Conservation (phyloP, 495 filamentous ascomycete species). For the Neurospora sp. region DNA sequence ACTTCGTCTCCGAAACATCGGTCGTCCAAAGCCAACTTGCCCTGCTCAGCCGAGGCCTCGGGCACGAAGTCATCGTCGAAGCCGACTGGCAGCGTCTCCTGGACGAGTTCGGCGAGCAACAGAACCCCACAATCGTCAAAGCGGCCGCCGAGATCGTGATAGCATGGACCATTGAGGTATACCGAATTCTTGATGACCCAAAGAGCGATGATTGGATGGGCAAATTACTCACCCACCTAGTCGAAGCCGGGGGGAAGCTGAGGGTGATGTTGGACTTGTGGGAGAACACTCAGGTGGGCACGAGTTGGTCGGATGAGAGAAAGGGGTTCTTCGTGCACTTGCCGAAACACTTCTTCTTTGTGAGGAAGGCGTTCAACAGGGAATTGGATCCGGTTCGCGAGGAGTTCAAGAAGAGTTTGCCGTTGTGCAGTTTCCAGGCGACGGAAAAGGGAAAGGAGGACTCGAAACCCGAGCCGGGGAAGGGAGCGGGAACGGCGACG, state of each 20-base stretch:
- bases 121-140: background rate
- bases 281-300: background rate
- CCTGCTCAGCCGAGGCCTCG: conserved; percentile 16
- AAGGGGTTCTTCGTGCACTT: conserved; percentile 21
- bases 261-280: conserved; percentile 1
- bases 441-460: conserved; percentile 1
- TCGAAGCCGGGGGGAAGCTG: conserved; percentile 7
- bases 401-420: background rate
- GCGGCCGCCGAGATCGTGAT: rapidly evolving
- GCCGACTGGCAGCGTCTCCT: conserved; percentile 27
- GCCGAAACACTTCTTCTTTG: conserved; percentile 7
- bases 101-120: conserved; percentile 9
- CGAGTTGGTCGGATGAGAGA: conserved; percentile 16
- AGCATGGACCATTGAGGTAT: background rate
- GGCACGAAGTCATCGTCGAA: conserved; percentile 20
- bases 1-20: background rate
- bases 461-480: conserved; percentile 1
- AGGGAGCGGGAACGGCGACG: background rate
- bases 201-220: background rate
- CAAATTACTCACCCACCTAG: conserved; percentile 19
- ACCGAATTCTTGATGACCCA: no score
- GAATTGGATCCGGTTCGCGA: rapidly evolving
- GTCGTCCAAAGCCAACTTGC: conserved; percentile 4
- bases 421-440: background rate
- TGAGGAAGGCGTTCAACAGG: background rate